Percentiles rank a stretch among this genome's conserved stretches.
Evolutionary conservation across 2,329 filamentous ascomycete genomes (phyloP).

Genomic region (Fusarium cyanostomum): DNA sequence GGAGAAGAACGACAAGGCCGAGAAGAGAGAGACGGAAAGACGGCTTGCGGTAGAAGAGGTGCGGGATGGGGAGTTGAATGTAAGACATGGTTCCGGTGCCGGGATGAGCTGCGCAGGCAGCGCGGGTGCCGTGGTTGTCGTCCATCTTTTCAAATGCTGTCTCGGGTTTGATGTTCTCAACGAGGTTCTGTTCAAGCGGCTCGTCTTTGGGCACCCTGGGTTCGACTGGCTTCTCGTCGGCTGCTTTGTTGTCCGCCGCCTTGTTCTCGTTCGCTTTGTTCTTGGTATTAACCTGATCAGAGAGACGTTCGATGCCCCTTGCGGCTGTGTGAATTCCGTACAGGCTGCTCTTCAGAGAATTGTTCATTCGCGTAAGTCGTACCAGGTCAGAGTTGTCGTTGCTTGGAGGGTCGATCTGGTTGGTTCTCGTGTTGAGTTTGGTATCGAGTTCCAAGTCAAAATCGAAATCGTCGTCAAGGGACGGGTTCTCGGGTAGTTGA

Average conservation of each 20-base stretch:
- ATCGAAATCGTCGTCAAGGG: slow-evolving; percentile 37
- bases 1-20: slow-evolving; percentile 55
- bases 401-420: slow-evolving; percentile 32
- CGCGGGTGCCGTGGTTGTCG: slow-evolving; percentile 23
- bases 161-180: slow-evolving; percentile 9
- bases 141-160: slow-evolving; percentile 26
- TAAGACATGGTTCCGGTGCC: slow-evolving; percentile 44
- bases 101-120: slow-evolving; percentile 27
- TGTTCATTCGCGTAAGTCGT: slow-evolving; percentile 61
- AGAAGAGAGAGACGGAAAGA: slow-evolving; percentile 59
- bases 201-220: slow-evolving; percentile 13
- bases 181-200: slow-evolving; percentile 10
- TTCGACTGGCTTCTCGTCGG: slow-evolving; percentile 5
- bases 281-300: slow-evolving; percentile 59
- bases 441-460: slow-evolving; percentile 41
- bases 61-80: slow-evolving; percentile 57
- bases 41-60: slow-evolving; percentile 56
- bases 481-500: slow-evolving; percentile 38
- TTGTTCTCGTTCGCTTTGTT: slow-evolving; percentile 28
- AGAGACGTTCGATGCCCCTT: slow-evolving; percentile 66
- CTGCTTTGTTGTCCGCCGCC: slow-evolving; percentile 14
- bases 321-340: slow-evolving; percentile 64
- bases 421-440: slow-evolving; percentile 39
- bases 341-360: slow-evolving; percentile 61
- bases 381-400: slow-evolving; percentile 52